Base-by-base conservation (phyloP, 1,284 basidiomycete species). In the Coniferiporia sulphurascens region DNA sequence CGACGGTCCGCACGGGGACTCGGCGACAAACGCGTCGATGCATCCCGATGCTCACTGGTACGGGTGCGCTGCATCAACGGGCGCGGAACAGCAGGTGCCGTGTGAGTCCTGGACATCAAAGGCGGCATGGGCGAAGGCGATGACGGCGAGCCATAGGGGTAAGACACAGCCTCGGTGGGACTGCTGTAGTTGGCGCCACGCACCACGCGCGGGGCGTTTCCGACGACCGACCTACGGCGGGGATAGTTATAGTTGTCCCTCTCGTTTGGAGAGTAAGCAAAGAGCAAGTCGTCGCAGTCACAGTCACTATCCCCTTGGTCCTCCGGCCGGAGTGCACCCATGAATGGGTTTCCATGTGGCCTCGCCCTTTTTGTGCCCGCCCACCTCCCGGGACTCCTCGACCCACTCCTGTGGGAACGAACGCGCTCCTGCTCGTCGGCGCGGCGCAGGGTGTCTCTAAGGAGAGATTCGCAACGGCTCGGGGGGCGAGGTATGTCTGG, bases 371-470 rank as follows among this genome's bases (percentile, higher is more conserved):
- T 61, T 49, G 62, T 51, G 58, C 62, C 53, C 8, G 53, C 22
- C 59, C 54, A 56, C 38, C 59, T 55, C 17, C n/a, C 43, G 15
- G 59, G 59, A 63, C 44, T 64, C 63, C 38, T 61, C 53, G 45
- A 61, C 64, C 64, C 55, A 62, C 52, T 61, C 49, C 55, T 46
- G 21, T 43, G 48, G 19, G 59, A 44, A 6, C 35, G n/a, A 53
- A 68, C 51, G 54, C 72, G 66, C 21, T 72, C 72, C 36, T 71
- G 70, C 52, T 73, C 73, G 55, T 80, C 76, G 62, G 82, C 83
- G 55, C 75, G 76, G 58, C 80, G 73, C 44, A 86, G 78, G 1
- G 85, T 78, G 56, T 83, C 78, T 54, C 84, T 74, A 43, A 86
- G 75, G 41, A 86, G 76, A 17, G 77, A 77, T 65, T 85, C 81